phyloP scores from a whole-genome alignment of 164 flowering plant species.

The Magnolia sinica region DNA sequence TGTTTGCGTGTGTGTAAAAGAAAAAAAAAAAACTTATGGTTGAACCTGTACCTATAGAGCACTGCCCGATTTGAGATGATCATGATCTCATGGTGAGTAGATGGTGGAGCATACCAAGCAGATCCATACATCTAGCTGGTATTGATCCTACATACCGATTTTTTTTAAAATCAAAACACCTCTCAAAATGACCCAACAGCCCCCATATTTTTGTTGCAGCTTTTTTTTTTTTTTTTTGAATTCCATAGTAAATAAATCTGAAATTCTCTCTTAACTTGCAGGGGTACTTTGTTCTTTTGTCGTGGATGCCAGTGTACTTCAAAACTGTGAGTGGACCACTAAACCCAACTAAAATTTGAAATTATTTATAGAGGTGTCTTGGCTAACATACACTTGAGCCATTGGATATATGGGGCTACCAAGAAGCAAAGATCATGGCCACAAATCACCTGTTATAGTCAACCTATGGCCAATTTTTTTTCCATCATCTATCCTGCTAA shows the following conservation, averaged over 20 bases:
- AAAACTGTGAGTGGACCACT: constrained; percentile 62
- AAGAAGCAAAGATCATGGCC: too few relatives aligned
- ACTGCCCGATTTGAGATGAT: neutral
- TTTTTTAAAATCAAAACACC: too few relatives aligned
- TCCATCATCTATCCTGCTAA: neutral
- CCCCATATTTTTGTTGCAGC: neutral
- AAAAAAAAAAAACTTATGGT: too few relatives aligned
- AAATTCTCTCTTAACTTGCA: constrained; percentile 24
- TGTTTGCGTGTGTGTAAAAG: too few relatives aligned
- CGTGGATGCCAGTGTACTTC: constrained; percentile 99
- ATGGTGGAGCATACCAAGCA: neutral
- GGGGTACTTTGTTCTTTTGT: constrained; percentile 97
- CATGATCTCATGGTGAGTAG: neutral
- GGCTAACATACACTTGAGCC: neutral
- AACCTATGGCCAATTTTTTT: too few relatives aligned
- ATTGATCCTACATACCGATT: neutral
- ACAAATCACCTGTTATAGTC: too few relatives aligned
- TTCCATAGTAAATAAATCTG: neutral
- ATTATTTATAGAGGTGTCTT: neutral
- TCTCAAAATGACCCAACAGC: neutral
- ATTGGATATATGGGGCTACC: too few relatives aligned
- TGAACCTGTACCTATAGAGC: too few relatives aligned
- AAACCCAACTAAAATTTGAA: neutral
- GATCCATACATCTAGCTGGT: neutral
- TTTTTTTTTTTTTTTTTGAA: neutral